A percentile compares a stretch with the other conserved stretches of the same genome.
Evolutionary conservation across 1,139 yeast species (phyloP).

Genomic region (Meyerozyma athensensis): DNA sequence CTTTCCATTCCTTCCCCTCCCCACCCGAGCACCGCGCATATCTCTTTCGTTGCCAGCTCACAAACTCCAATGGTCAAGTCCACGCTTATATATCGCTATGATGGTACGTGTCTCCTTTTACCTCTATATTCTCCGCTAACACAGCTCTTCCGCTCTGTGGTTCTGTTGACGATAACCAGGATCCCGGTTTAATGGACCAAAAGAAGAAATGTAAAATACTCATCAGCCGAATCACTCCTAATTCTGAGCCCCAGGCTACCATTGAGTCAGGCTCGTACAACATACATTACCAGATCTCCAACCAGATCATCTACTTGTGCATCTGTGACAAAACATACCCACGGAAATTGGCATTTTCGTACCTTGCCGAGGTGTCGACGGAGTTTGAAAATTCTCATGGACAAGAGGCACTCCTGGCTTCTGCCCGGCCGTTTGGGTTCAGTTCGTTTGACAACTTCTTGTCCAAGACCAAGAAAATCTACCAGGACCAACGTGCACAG

Average conservation of each 20-base stretch:
- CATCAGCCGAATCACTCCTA: slow-evolving; percentile 69
- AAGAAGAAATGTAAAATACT: slow-evolving; percentile 82
- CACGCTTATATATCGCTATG: slow-evolving; percentile 66
- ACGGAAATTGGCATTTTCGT: slow-evolving; percentile 82
- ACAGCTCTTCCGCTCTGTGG: slow-evolving; percentile 83
- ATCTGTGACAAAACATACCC: slow-evolving; percentile 80
- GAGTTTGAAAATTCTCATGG: slow-evolving; percentile 85
- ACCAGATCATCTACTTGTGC: slow-evolving; percentile 68
- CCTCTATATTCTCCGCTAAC: neutral
- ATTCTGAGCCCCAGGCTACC: slow-evolving; percentile 82
- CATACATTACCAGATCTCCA: slow-evolving; percentile 67
- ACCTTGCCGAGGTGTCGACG: slow-evolving; percentile 71
- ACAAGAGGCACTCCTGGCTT: slow-evolving; percentile 54
- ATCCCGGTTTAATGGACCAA: slow-evolving; percentile 57
- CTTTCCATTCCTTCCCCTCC: too few relatives aligned
- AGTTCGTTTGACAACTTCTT: slow-evolving; percentile 80
- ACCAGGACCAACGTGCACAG: slow-evolving; percentile 89
- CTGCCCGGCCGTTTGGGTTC: slow-evolving; percentile 83
- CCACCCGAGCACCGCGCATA: too few relatives aligned
- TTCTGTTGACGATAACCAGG: slow-evolving; percentile 80
- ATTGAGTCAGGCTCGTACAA: slow-evolving; percentile 72
- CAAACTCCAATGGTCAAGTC: slow-evolving; percentile 60
- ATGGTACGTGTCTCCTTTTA: slow-evolving; percentile 45
- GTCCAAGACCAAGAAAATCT: slow-evolving; percentile 80
- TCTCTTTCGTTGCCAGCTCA: neutral